Evolutionary conservation across 176 grass and related monocot genomes (phyloP).

Genomic region (Ananas comosus): DNA sequence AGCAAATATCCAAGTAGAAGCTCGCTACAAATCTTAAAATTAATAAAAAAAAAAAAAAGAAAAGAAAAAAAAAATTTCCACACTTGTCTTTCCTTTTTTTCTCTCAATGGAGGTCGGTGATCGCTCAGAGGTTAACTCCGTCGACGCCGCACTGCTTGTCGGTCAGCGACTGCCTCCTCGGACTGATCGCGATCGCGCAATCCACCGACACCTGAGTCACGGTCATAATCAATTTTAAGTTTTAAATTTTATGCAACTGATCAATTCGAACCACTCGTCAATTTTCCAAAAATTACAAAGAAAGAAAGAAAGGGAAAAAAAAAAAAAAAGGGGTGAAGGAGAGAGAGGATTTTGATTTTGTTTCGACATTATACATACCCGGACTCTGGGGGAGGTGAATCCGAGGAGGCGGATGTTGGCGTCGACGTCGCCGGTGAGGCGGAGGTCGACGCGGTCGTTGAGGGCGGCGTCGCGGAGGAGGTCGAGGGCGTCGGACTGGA

Average conservation of each 20-base stretch:
- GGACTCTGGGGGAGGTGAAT: conserved; percentile 77
- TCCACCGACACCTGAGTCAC: conserved; percentile 74
- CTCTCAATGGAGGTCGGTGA: not conserved
- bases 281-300: not conserved
- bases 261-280: not conserved
- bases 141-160: conserved; percentile 98
- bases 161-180: conserved; percentile 76
- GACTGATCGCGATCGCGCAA: conserved; percentile 89
- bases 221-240: not conserved
- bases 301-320: conserved; percentile 13
- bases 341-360: not conserved
- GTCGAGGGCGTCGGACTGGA: conserved; percentile 81
- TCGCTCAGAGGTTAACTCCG: conserved; percentile 55
- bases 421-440: conserved; percentile 81
- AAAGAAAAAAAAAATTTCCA: not conserved
- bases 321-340: not conserved
- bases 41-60: too few species aligned
- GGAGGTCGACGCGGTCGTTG: conserved; percentile 81
- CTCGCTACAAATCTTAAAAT: too few species aligned
- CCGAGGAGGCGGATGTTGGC: conserved; percentile 87
- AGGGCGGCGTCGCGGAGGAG: conserved; percentile 79
- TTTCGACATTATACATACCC: conserved; percentile 26
- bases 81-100: not conserved
- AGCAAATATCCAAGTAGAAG: not conserved
- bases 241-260: not conserved